These are phyloP conservation scores for Mytilinidion resinicola DNA, from an alignment of 495 filamentous ascomycete species.

Conservation along the genomic window DNA sequence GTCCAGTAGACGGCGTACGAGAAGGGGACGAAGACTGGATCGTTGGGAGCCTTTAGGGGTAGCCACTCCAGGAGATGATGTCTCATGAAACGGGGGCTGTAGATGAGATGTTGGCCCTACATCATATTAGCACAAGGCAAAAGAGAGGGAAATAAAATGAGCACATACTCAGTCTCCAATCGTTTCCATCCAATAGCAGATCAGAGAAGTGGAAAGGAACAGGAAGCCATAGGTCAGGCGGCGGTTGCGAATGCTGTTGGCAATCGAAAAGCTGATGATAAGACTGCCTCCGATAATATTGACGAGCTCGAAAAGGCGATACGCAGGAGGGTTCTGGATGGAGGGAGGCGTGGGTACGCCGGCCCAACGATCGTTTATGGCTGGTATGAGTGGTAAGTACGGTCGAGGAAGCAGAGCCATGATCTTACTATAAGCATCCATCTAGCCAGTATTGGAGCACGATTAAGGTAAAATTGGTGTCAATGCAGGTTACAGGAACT, in stretches of 20 bases:
- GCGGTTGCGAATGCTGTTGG: neutral
- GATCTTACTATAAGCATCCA: too few species aligned
- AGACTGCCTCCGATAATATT: neutral
- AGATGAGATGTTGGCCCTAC: neutral
- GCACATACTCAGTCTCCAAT: neutral
- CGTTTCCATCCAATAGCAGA: neutral
- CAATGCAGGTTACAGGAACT: too few species aligned
- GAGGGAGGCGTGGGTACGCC: neutral
- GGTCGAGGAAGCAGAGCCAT: too few species aligned
- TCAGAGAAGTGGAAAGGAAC: neutral
- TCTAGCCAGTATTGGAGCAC: too few species aligned
- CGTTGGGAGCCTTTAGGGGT: neutral
- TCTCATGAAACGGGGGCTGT: neutral
- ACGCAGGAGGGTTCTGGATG: neutral
- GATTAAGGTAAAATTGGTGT: too few species aligned
- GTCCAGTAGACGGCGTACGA: neutral
- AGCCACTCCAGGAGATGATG: neutral
- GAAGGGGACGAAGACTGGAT: neutral
- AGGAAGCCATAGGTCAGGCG: neutral
- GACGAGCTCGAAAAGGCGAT: neutral
- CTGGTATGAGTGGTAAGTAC: too few species aligned
- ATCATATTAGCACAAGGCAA: too few species aligned
- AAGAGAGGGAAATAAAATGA: too few species aligned
- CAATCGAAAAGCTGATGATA: neutral
- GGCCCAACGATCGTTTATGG: neutral